Base-by-base conservation (phyloP, 495 filamentous ascomycete species). In the Penicillium argentinense region DNA sequence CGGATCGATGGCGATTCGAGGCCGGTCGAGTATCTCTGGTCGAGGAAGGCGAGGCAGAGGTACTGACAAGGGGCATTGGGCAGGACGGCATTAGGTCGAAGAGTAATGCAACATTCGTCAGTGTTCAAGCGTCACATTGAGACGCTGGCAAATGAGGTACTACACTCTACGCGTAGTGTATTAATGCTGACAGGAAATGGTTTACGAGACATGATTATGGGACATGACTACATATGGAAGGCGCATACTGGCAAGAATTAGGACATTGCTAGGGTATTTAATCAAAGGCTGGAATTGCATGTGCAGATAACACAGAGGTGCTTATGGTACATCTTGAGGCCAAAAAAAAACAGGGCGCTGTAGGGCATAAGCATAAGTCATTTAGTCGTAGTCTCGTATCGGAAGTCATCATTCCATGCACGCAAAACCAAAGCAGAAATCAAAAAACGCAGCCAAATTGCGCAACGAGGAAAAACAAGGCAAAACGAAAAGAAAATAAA, bases 1-100 rank as follows among this genome's bases (percentile, higher is more conserved):
- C 57, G 59, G 61, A 28, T 57, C 56, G 16, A 60, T 66, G 59
- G 64, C 64, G 47, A 60, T 69, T 47, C 46, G 56, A n/a, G 56
- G 51, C 8, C 54, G 62, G 27, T 60, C 56, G 30, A 60, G 46
- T 49, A 27, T 60, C 14, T 39, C 52, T 28, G 59, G 56, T 21
- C 32, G 59, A 25, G 56, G 58, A 26, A 60, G 24, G 33, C 42
- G 53, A 25, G 46, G 24, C 2, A 36, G 34, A 25, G 51, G 41
- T 1, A 45, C 34, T 28, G 45, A 50, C 51, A 45, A 39, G 45
- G 54, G 44, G 24, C 57, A 42, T 25, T 49, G 45, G 51, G 38
- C 41, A 33, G 57, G 48, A 12, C 40, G 36, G 16, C 9, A 26
- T 27, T 52, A 48, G 44, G 14, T 12, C 32, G 45, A 14, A 28